Base-by-base conservation (phyloP, 2,329 filamentous ascomycete species). In the Trichoderma sp. region DNA sequence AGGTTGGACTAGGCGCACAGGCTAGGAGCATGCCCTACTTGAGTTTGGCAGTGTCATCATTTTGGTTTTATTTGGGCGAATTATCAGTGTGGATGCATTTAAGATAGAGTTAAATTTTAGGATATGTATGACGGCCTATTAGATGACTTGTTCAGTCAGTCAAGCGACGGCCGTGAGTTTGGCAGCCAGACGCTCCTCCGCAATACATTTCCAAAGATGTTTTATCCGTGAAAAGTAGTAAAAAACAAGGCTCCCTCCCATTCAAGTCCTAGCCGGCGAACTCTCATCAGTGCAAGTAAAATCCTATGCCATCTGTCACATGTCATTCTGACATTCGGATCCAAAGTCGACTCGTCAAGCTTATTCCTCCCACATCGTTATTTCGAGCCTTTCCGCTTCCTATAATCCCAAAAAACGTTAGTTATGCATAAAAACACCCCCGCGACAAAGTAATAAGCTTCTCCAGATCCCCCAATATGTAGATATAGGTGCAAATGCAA, bases 311-410 rank as follows among this genome's bases (percentile, higher is more conserved):
- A 4, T 31, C 68, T 31, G 18, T 71, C 68, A 50, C 38, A 62
- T 71, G 56, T 71, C 56, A 62, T 45, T 33, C 12, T 3, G 18
- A 24, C 59, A n/a, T 62, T 62, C 2, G 16, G 60, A 31, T 8
- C 14, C 24, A 31, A 29, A 31, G 27, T 33, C 7, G 31, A 38
- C 21, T 60, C 56, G 33, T 59, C 59, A 33, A n/a, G 14, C 12
- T 33, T 35, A 53, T 53, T 12, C 16, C n/a, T 11, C 21, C n/a
- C 5, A 21, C 16, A 4, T 18, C 12, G 3, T 21, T 71, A 71
- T 71, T 41, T 71, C 56, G 68, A 63, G 35, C 56, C 24, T 50
- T 71, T 71, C 38, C 56, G 21, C 27, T 71, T 71, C 68, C 68
- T 71, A 71, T 33, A 50, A 41, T 8, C 16, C 31, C 24, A 62